Base-by-base conservation (phyloP, 2,329 filamentous ascomycete species). In the Didymosphaeria variabile region DNA sequence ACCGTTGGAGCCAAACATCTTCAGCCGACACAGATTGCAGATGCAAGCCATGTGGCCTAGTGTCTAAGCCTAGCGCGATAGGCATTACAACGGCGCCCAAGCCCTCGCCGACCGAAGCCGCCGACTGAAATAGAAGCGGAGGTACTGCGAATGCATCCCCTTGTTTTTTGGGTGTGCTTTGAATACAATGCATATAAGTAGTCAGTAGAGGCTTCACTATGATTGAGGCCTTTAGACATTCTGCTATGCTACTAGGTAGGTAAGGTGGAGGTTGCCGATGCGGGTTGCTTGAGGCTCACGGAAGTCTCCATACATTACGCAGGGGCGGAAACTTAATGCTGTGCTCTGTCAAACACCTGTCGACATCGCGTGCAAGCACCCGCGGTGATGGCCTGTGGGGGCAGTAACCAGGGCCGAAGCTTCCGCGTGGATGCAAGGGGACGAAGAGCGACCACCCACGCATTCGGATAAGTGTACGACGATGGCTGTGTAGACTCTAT, bases 391-490 rank as follows among this genome's bases (percentile, higher is more conserved):
- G 26, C 49, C 31, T 23, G 49, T 52, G 49, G 49, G 49, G 49
- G 49, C 49, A 34, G 47, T 12, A 21, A 34, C 47, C 17, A 50
- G 29, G 34, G 34, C 8, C 49, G 34, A 23, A 15, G 15, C 31
- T 51, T 38, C 31, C 49, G 31, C 49, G 15, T 12, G 8, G 12
- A 31, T n/a, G 26, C 26, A 34, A 21, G 46, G 26, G 19, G 31
- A 19, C 12, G 47, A 36, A 36, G 34, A 36, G 34, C 34, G 34
- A 36, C 34, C 15, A 36, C 15, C 10, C 13, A 7, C 19, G 34
- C 8, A 15, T 52, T 38, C 32, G 49, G 49, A 6, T 15, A 38
- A 52, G 38, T 44, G 51, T 54, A 54, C 51, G 40, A 19, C 19
- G 36, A 36, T 31, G 38, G 23, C 52, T 23, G 15, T 17, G n/a